These are phyloP conservation scores for Termitomyces bulborhizus DNA, from an alignment of 768 basidiomycete genomes.

Conservation along the genomic window DNA sequence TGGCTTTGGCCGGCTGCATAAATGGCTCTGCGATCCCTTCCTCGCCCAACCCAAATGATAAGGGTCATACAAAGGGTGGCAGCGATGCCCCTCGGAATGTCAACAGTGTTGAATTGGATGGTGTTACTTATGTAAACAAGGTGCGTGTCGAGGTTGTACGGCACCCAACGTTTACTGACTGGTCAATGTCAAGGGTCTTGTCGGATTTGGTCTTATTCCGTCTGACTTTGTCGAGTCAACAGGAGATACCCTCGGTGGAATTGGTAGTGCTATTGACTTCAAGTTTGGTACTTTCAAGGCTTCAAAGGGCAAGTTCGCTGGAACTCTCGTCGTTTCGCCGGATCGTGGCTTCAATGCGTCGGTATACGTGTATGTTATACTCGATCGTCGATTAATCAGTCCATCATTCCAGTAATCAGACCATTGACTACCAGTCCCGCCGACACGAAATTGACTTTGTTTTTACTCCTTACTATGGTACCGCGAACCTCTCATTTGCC, in stretches of 20 bases:
- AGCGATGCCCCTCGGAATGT: no score
- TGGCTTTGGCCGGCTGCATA: no score
- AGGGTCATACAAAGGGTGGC: no score
- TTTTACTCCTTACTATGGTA: conserved; percentile 48
- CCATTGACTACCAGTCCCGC: conserved; percentile 58
- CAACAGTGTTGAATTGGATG: conserved; percentile 1
- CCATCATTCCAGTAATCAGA: conserved; percentile 30
- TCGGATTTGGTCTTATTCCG: conserved; percentile 58
- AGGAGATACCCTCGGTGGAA: conserved; percentile 55
- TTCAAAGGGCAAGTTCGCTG: conserved; percentile 31
- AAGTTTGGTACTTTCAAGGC: conserved; percentile 36
- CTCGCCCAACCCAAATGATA: no score
- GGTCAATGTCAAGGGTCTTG: conserved; percentile 35
- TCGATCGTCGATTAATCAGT: neutral
- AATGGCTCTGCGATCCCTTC: no score
- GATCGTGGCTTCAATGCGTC: conserved; percentile 57
- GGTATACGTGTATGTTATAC: conserved; percentile 13
- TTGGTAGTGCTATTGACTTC: conserved; percentile 57
- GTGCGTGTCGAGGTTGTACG: neutral
- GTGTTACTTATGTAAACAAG: conserved; percentile 8
- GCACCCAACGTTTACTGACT: no score
- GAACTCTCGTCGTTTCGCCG: conserved; percentile 42
- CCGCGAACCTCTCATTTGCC: conserved; percentile 38
- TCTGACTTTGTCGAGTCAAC: conserved; percentile 51
- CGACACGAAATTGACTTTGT: conserved; percentile 56